phyloP scores from a whole-genome alignment of 2,329 filamentous ascomycete species.

The Colletotrichum lentis region DNA sequence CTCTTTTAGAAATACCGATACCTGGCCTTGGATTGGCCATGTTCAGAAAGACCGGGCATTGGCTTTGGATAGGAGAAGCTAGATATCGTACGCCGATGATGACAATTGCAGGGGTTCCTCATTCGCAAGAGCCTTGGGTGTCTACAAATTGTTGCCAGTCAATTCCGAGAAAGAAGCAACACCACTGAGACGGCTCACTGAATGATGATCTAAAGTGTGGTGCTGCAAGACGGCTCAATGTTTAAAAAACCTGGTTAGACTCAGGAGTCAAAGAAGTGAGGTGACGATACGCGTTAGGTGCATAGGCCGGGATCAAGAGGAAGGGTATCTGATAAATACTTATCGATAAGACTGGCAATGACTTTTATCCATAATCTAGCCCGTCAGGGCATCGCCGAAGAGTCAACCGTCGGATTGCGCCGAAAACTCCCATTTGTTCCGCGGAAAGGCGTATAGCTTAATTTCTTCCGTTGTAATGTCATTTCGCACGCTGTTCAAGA shows the following conservation, averaged over 20 bases:
- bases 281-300: not conserved
- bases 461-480: slow-evolving; percentile 25
- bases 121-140: slow-evolving; percentile 48
- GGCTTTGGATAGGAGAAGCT: no score
- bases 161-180: slow-evolving; percentile 8
- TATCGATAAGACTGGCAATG: slow-evolving; percentile 35
- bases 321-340: not conserved
- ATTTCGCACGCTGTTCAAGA: slow-evolving; percentile 50
- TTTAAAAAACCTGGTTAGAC: slow-evolving; percentile 40
- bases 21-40: slow-evolving; percentile 47
- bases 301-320: not conserved
- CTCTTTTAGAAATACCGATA: slow-evolving; percentile 45
- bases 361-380: slow-evolving; percentile 32
- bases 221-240: slow-evolving; percentile 44
- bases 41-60: slow-evolving; percentile 48
- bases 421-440: slow-evolving; percentile 15
- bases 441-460: slow-evolving; percentile 7
- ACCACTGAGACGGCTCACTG: slow-evolving; percentile 3
- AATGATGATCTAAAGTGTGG: slow-evolving; percentile 42
- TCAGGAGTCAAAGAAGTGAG: slow-evolving; percentile 51
- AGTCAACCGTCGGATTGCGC: slow-evolving; percentile 16
- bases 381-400: slow-evolving; percentile 35
- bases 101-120: slow-evolving; percentile 56
- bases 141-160: slow-evolving; percentile 33
- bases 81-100: slow-evolving; percentile 46